Conservation (phyloP, 495 filamentous ascomycete species). For the Hyaloscypha variabilis region DNA sequence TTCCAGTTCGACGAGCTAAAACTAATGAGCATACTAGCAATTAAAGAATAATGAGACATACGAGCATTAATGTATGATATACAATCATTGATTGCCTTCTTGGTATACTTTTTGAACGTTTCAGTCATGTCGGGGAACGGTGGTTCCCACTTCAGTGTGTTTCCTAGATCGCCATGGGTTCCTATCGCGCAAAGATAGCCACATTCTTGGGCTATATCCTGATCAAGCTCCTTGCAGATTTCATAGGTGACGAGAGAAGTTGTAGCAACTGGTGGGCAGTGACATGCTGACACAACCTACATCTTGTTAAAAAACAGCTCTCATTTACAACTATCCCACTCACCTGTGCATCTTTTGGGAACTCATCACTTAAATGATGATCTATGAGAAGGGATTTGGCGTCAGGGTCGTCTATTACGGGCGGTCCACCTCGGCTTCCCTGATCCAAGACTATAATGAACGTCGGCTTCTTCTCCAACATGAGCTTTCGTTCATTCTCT, state of each 20-base stretch:
- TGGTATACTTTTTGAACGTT: conserved; percentile 56
- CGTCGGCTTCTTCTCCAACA: conserved; percentile 45
- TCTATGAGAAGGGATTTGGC: conserved; percentile 56
- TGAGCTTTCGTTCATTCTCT: conserved; percentile 44
- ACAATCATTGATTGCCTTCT: conserved; percentile 57
- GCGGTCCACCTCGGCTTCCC: conserved; percentile 51
- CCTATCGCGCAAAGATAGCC: conserved; percentile 59
- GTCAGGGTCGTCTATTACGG: conserved; percentile 43
- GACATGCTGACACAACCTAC: conserved; percentile 52
- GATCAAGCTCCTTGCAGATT: conserved; percentile 53
- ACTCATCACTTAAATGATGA: conserved; percentile 57
- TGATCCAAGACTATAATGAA: conserved; percentile 65
- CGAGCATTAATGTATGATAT: conserved; percentile 58
- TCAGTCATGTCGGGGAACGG: conserved; percentile 61
- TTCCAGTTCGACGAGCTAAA: conserved; percentile 51
- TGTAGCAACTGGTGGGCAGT: conserved; percentile 59
- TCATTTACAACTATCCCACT: not conserved
- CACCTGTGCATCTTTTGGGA: conserved; percentile 44
- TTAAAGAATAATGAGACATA: not conserved
- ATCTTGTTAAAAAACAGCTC: not conserved
- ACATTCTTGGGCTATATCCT: conserved; percentile 43
- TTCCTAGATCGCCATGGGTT: conserved; percentile 63
- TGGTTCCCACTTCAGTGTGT: conserved; percentile 55
- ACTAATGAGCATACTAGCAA: not conserved
- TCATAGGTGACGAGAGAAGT: conserved; percentile 58